Percentiles rank a stretch among this genome's conserved stretches.
These are phyloP conservation scores for Fusarium sp. DNA, from an alignment of 2,329 filamentous ascomycete species.

Conservation along the genomic window DNA sequence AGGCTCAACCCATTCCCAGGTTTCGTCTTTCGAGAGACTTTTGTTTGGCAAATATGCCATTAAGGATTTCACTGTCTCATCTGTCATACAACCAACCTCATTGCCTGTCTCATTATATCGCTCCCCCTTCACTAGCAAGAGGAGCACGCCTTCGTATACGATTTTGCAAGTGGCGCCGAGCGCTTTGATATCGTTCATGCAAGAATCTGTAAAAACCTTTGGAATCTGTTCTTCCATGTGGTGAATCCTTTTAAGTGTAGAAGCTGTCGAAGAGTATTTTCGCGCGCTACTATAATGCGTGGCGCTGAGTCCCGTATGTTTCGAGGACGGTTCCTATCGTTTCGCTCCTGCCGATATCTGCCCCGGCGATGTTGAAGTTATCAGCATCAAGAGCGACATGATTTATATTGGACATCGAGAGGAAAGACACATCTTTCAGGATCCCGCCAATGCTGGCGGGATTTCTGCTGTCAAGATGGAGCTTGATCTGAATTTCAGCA, in stretches of 20 bases:
- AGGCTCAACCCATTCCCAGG: conserved; percentile 11
- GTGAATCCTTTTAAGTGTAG: neutral
- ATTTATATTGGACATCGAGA: neutral
- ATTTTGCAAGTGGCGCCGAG: neutral
- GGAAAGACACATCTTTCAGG: neutral
- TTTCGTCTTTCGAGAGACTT: neutral
- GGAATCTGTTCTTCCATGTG: neutral
- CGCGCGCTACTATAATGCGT: neutral
- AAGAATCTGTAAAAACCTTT: conserved; percentile 1
- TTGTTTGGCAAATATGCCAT: neutral
- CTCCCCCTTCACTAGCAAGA: neutral
- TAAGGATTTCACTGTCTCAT: neutral
- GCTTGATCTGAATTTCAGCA: neutral
- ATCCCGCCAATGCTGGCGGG: neutral
- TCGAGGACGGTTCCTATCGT: too few relatives aligned
- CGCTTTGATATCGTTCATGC: neutral
- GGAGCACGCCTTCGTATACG: neutral
- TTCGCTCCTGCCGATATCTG: neutral
- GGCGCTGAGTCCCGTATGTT: neutral
- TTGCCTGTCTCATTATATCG: neutral
- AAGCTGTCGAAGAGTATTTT: neutral
- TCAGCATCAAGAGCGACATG: neutral
- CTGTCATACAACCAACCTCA: neutral
- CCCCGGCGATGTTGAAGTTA: conserved; percentile 2
- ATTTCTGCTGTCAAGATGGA: neutral